These are phyloP conservation scores for Centella asiatica DNA, from an alignment of 129 eudicot species.

Conservation along the genomic window DNA sequence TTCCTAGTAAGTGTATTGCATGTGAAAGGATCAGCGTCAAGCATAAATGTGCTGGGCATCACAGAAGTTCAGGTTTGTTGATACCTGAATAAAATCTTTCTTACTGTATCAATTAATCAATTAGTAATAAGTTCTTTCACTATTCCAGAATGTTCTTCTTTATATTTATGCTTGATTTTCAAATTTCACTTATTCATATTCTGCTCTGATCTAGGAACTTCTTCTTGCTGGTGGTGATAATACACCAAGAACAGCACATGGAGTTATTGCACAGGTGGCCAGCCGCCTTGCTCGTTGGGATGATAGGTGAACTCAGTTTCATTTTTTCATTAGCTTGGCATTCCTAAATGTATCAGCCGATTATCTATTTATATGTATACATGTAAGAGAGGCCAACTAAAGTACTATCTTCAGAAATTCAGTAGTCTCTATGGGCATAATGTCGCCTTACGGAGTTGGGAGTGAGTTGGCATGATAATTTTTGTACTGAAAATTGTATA, in stretches of 20 bases:
- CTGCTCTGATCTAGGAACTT: slow-evolving; percentile 49
- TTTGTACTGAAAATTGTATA: background rate
- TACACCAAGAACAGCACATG: slow-evolving; percentile 78
- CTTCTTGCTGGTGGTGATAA: slow-evolving; percentile 81
- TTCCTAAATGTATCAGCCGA: background rate
- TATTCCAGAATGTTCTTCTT: background rate
- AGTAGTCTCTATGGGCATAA: background rate
- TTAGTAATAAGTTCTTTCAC: background rate
- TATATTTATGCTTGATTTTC: slow-evolving; percentile 11
- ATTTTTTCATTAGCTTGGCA: background rate
- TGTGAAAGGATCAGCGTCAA: slow-evolving; percentile 65
- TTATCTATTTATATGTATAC: slow-evolving; percentile 3
- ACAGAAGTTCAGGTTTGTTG: slow-evolving; percentile 90
- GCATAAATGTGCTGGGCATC: slow-evolving; percentile 78
- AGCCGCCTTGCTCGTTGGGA: slow-evolving; percentile 97
- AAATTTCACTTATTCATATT: slow-evolving; percentile 10
- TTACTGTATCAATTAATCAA: background rate
- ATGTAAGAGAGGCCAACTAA: slow-evolving; percentile 1
- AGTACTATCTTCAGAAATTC: background rate
- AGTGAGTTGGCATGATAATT: background rate
- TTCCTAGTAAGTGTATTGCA: slow-evolving; percentile 74
- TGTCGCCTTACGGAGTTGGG: background rate
- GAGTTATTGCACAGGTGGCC: slow-evolving; percentile 76
- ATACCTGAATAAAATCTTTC: background rate
- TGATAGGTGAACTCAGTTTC: slow-evolving; percentile 56